phyloP scores from a whole-genome alignment of 306 rosid genomes.

The Dalbergia cochinchinensis region DNA sequence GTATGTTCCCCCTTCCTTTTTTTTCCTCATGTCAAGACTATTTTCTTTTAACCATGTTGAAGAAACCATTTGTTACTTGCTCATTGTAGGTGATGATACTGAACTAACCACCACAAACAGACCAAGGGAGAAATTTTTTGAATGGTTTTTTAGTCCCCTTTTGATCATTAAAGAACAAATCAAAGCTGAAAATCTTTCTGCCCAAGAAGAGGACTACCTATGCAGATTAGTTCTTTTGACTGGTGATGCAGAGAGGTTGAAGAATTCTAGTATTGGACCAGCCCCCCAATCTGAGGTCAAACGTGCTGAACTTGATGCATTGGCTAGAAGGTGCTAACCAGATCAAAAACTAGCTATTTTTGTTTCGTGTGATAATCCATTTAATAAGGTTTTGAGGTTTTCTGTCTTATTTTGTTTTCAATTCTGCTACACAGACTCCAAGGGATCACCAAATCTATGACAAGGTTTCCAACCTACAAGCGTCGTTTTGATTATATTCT shows the following conservation, averaged over 20 bases:
- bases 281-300: slow-evolving; percentile 82
- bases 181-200: slow-evolving; percentile 82
- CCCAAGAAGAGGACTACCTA: slow-evolving; percentile 80
- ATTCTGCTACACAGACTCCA: slow-evolving; percentile 65
- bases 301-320: slow-evolving; percentile 87
- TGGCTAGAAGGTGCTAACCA: slow-evolving; percentile 82
- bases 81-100: slow-evolving; percentile 71
- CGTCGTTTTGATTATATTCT: slow-evolving; percentile 79
- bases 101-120: slow-evolving; percentile 82
- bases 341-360: neutral
- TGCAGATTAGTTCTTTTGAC: slow-evolving; percentile 72
- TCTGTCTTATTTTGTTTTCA: slow-evolving; percentile 10
- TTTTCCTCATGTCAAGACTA: slow-evolving; percentile 26
- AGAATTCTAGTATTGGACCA: slow-evolving; percentile 54
- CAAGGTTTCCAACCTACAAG: slow-evolving; percentile 86
- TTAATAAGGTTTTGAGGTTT: neutral
- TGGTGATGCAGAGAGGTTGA: slow-evolving; percentile 77
- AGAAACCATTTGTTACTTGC: slow-evolving; percentile 23
- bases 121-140: slow-evolving; percentile 78
- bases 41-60: slow-evolving; percentile 38
- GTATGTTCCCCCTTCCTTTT: neutral
- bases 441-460: slow-evolving; percentile 88
- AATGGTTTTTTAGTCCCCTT: slow-evolving; percentile 91
- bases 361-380: neutral
- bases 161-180: slow-evolving; percentile 92